phyloP scores from a whole-genome alignment of 768 basidiomycete species.

The Kondoa subrosea region DNA sequence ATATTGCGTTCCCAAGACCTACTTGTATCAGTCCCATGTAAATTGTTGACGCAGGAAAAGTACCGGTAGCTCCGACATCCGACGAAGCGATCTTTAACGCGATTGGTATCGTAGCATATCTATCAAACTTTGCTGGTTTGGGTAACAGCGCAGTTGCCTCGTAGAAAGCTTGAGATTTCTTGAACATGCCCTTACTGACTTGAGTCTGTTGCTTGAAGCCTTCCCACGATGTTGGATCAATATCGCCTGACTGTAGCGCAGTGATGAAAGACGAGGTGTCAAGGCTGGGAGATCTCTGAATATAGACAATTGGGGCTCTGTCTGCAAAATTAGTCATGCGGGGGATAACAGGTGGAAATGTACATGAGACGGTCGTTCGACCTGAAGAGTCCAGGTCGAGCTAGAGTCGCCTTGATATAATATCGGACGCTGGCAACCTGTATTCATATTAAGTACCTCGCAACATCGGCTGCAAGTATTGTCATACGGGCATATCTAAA shows the following conservation, averaged over 20 bases:
- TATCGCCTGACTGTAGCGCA: not conserved
- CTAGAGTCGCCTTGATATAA: conserved; percentile 15
- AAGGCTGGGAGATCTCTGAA: conserved; percentile 9
- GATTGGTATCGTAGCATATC: not conserved
- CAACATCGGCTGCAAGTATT: not conserved
- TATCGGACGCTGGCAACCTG: conserved; percentile 1
- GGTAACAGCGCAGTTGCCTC: not conserved
- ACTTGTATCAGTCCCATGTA: not conserved
- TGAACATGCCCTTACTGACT: conserved; percentile 11
- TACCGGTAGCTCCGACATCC: not conserved
- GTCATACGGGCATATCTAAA: not conserved
- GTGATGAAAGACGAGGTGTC: not conserved
- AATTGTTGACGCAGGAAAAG: not conserved
- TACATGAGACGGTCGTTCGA: conserved; percentile 18
- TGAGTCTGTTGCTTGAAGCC: conserved; percentile 1
- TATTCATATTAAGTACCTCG: not conserved
- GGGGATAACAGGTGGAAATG: no score
- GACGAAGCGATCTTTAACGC: not conserved
- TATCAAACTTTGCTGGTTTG: conserved; percentile 2
- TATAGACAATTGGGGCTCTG: conserved; percentile 14
- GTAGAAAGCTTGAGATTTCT: not conserved
- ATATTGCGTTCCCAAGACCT: no score
- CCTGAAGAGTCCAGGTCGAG: conserved; percentile 12
- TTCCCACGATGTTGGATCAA: conserved; percentile 15
- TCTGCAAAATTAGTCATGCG: no score